Evolutionary conservation across 768 basidiomycete species (phyloP), one percentile per base, ranked within the genome.

Genomic region (Baorangia bicolor): DNA sequence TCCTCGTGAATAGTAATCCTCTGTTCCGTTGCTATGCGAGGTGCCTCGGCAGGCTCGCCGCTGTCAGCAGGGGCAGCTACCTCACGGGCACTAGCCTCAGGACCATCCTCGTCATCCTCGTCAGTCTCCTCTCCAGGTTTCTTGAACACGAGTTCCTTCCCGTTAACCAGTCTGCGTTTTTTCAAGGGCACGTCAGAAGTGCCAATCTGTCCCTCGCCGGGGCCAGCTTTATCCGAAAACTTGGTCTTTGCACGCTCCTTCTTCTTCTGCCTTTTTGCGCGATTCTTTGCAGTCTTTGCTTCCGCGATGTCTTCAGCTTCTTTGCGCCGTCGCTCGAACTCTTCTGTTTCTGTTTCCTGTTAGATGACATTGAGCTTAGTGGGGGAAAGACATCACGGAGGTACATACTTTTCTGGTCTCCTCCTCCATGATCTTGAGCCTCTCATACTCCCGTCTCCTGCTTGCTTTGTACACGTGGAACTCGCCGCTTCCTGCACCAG

Each of bases 381-480:
- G 27, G 12, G 12, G 2, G 8, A 35, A 34, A 20, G 37, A 45
- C 23, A 33, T 5, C 31, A 25, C 12, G 9, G 40, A 45, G 13
- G 12, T 18, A 55, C 84, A 56, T 64, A 93, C 97, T 73, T 88
- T 88, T 65, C 82, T 80, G 5, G 86, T 69, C 56, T 85, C 77
- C 56, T 98, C 95, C 58, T 95, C 92, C 77, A 99, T 83, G 14
- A 96, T 64, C 75, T 92, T 95, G 54, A 98, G 69, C 54, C 97
- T 78, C 73, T 99, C 97, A 64, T 98, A 98, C 75, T 99, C 97
- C 65, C 96, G 80, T 67, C 96, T 81, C 58, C 97, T 77, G 60
- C 88, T 86, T 18, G 96, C 95, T 69, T 98, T 98, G 77, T 98
- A 99, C 0, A 99, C 97, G 69, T 99, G 97, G 68, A 98, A 98